Conservation (phyloP, 345 rosid genomes). For the Citrus glauca region DNA sequence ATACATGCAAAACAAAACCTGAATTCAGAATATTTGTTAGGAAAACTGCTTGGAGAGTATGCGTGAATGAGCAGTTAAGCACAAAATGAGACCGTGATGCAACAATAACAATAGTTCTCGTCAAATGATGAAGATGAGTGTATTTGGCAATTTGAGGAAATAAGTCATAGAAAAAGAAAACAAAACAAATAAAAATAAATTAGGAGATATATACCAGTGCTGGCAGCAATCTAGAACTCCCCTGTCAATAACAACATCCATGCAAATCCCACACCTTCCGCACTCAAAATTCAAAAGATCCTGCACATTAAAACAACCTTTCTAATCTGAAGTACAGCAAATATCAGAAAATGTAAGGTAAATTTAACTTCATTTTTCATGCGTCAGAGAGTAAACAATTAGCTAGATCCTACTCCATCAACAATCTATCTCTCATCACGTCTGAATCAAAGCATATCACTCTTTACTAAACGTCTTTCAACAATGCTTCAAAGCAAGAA, state of each 20-base stretch:
- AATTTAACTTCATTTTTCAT: not conserved
- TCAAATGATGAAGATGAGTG: not conserved
- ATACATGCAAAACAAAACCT: constrained; percentile 99
- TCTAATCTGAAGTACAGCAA: not conserved
- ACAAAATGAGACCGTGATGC: not conserved
- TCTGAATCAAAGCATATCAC: not conserved
- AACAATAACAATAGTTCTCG: not conserved
- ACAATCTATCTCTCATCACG: not conserved
- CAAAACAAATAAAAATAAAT: constrained; percentile 1
- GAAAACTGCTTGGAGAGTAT: not conserved
- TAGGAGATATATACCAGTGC: constrained; percentile 57
- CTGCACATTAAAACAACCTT: constrained; percentile 31
- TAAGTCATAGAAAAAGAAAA: not conserved
- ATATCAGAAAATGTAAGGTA: constrained; percentile 1
- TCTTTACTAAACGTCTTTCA: not conserved
- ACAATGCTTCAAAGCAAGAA: not conserved
- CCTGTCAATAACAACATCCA: constrained; percentile 91
- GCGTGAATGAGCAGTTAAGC: too few relatives aligned
- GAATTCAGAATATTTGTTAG: constrained; percentile 17
- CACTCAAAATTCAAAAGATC: constrained; percentile 56
- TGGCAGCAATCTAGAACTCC: constrained; percentile 97
- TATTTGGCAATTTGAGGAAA: not conserved
- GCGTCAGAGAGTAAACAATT: not conserved
- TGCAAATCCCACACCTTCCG: constrained; percentile 95
- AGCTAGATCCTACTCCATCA: constrained; percentile 1